Evolutionary conservation across 1,139 yeast species (phyloP), one percentile per base, ranked within the genome.

Genomic region (Pichia inconspicua): DNA sequence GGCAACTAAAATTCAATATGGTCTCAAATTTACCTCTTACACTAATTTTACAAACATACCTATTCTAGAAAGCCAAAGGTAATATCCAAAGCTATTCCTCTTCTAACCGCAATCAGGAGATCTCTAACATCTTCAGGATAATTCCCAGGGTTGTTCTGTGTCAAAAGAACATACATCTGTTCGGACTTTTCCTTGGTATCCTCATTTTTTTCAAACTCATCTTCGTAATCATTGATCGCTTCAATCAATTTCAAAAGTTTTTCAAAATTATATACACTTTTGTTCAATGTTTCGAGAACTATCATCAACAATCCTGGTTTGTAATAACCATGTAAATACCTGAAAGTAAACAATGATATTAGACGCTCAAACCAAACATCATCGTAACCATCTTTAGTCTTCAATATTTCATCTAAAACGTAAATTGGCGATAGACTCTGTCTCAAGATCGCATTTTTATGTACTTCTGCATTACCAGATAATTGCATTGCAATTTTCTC

Each of bases 241-340:
- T 56, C 53, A 17, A 64, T 58, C 4, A 63, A 44, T 14, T 47
- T 43, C n/a, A 58, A 50, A 31, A 62, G 45, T 15, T 63, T 52
- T 2, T 53, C 54, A 5, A 55, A 39, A 3, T 41, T 48, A 40
- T 59, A 52, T 42, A 52, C 45, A 34, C 37, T 22, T 31, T 54
- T 44, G 35, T 52, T 53, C 35, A 60, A 44, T 22, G 49, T 57
- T 9, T 60, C 58, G 40, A 43, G 44, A 9, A 59, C 28, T 7
- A 58, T 42, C 35, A 78, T 56, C 12, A 79, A 58, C 39, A 80
- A 64, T 32, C 78, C 66, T 4, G 82, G 75, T 62, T 66, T 71
- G 62, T 69, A 82, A 61, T 73, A 77, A 55, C 61, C 71, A 2
- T 94, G 95, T 53, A 87, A 60, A 61, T 79, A 82, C 41, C 73